phyloP scores from a whole-genome alignment of 805 yeast genomes.

The Hagleromyces aurorensis region DNA sequence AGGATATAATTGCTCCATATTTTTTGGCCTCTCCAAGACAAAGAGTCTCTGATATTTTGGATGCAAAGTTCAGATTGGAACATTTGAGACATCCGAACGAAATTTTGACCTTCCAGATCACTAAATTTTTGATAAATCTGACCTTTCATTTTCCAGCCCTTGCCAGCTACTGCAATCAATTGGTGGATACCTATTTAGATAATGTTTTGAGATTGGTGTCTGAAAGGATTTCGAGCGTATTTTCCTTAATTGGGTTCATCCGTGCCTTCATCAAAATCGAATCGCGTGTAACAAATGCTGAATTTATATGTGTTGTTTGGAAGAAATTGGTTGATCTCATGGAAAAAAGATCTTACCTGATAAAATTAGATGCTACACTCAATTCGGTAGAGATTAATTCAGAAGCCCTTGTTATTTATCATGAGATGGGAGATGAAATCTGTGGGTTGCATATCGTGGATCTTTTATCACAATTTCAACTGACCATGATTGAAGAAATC shows the following conservation, averaged over 20 bases:
- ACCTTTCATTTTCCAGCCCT: slow-evolving; percentile 26
- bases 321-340: slow-evolving; percentile 9
- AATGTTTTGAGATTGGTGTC: slow-evolving; percentile 8
- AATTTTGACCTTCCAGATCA: slow-evolving; percentile 30
- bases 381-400: slow-evolving; percentile 1
- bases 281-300: too few species aligned
- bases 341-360: slow-evolving; percentile 12
- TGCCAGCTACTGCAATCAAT: slow-evolving; percentile 7
- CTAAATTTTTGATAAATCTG: slow-evolving; percentile 26
- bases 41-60: slow-evolving; percentile 34
- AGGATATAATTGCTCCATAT: slow-evolving; percentile 38
- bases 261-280: slow-evolving; percentile 28
- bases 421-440: slow-evolving; percentile 24
- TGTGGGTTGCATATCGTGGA: slow-evolving; percentile 19
- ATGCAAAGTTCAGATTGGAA: slow-evolving; percentile 29
- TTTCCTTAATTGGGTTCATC: slow-evolving; percentile 35
- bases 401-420: slow-evolving; percentile 22
- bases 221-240: slow-evolving; percentile 16
- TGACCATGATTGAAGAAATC: slow-evolving; percentile 13
- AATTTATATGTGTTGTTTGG: slow-evolving; percentile 16
- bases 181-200: slow-evolving; percentile 25
- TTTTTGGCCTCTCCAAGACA: slow-evolving; percentile 46
- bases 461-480: slow-evolving; percentile 20
- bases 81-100: slow-evolving; percentile 35
- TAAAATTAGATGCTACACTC: slow-evolving; percentile 8